Evolutionary conservation across 2,329 filamentous ascomycete species (phyloP), one percentile per base, ranked within the genome.

Genomic region (Hypoxylon sp.): DNA sequence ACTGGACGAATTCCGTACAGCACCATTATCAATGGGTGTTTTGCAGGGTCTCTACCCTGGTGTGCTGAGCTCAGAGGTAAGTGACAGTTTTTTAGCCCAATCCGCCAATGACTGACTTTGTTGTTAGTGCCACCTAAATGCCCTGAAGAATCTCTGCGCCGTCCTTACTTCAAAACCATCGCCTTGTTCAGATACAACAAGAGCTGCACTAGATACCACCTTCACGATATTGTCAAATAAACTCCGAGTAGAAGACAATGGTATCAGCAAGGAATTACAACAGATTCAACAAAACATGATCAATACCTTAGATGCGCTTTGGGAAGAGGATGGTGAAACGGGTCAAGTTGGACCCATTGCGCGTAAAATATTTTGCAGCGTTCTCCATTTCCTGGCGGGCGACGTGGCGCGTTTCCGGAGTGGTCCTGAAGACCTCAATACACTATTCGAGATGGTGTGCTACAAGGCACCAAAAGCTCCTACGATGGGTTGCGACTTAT

Each of bases 381-480:
- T 74, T n/a, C 63, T 78, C 14, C 61, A 74, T 27, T 77, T 74
- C 60, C 67, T 78, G 27, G 75, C 75, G 11, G 76, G 76, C 5
- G 74, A 77, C 50, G 57, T 75, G 43, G 67, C 69, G n/a, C 70
- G 73, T n/a, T 75, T 75, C 41, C 61, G 66, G 37, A 56, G 59
- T 6, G 46, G 19, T 11, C 12, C 56, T 5, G 46, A 29, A 14
- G 52, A 67, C 8, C 59, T 61, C 14, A 74, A 76, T 19, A 5
- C 34, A 27, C 63, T 77, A 9, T 73, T 78, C 0, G 56, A 48
- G 9, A 23, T 60, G 12, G 46, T 75, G 14, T 68, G 70, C 34
- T 47, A 70, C 1, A 29, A 54, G 0, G 72, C 57, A 16, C 63
- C 73, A 0, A 29, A 21, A 5, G 61, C 72, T 14, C 45, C 63